Evolutionary conservation across 768 basidiomycete genomes (phyloP).

Genomic region (Tylopilus balloui): DNA sequence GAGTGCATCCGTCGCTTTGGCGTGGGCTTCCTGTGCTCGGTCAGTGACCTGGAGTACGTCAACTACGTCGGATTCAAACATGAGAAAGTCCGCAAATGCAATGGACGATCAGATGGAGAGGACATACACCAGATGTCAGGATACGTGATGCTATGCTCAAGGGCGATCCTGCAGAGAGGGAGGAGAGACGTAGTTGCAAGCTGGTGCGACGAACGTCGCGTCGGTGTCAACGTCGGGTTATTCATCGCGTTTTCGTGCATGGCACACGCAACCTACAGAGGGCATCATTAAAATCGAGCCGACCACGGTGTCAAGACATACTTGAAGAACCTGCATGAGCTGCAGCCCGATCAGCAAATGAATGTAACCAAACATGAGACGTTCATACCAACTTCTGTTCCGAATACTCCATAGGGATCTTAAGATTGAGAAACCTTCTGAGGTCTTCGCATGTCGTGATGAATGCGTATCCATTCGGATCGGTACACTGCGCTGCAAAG

Average conservation of each 20-base stretch:
- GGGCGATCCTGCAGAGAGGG: slow-evolving; percentile 2
- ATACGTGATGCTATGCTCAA: not conserved
- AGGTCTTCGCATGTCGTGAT: slow-evolving; percentile 10
- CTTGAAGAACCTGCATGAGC: slow-evolving; percentile 21
- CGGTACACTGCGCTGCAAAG: slow-evolving; percentile 12
- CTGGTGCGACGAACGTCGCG: slow-evolving; percentile 6
- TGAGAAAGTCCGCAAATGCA: not conserved
- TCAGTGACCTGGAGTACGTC: not conserved
- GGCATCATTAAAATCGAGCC: not conserved
- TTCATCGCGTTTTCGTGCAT: slow-evolving; percentile 25
- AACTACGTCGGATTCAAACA: slow-evolving; percentile 3
- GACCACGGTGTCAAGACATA: not conserved
- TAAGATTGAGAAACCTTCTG: slow-evolving; percentile 5
- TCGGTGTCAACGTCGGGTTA: slow-evolving; percentile 2
- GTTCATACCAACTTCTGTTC: slow-evolving; percentile 16
- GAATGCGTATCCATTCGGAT: slow-evolving; percentile 12
- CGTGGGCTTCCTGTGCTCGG: slow-evolving; percentile 3
- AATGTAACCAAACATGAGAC: not conserved
- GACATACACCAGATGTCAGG: slow-evolving; percentile 15
- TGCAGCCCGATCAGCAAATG: slow-evolving; percentile 5
- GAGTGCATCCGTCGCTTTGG: slow-evolving; percentile 1
- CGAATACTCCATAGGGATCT: not conserved
- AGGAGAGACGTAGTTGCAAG: slow-evolving; percentile 8
- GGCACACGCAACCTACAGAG: slow-evolving; percentile 17
- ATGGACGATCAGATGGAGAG: not conserved